phyloP scores from a whole-genome alignment of 345 rosid genomes.

The Syzygium jambos region DNA sequence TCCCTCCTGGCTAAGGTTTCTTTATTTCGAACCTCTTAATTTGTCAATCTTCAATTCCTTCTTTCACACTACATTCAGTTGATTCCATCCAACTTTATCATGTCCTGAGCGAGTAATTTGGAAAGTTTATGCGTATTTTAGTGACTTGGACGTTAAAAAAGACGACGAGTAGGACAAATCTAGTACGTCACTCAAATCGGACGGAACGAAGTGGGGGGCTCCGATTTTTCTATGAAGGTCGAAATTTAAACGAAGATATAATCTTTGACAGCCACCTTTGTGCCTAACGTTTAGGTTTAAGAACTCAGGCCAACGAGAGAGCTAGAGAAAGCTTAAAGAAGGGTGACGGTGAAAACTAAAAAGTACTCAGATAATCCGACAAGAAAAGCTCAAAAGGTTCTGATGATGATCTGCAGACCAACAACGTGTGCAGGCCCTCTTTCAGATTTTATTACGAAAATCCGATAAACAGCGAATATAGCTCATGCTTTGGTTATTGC shows the following conservation, averaged over 20 bases:
- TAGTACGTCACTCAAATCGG: neutral
- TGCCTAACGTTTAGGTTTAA: neutral
- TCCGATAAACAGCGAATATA: neutral
- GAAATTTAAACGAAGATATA: neutral
- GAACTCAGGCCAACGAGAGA: neutral
- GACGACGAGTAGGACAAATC: neutral
- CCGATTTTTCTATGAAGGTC: neutral
- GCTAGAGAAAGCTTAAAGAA: neutral
- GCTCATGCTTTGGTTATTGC: neutral
- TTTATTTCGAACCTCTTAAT: neutral
- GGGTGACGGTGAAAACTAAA: neutral
- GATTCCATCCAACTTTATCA: neutral
- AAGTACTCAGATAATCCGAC: neutral
- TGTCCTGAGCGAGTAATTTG: accelerated
- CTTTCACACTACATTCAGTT: neutral
- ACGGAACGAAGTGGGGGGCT: neutral
- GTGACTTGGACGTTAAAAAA: neutral
- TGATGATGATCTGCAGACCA: neutral
- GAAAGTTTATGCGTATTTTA: neutral
- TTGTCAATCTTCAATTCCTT: neutral
- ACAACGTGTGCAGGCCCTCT: neutral
- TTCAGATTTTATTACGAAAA: neutral
- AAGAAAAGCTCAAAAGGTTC: neutral
- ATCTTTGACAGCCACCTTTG: neutral
- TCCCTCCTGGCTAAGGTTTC: neutral